These are phyloP conservation scores for Streptanthus diversifolius DNA, from an alignment of 345 rosid species.

Conservation along the genomic window DNA sequence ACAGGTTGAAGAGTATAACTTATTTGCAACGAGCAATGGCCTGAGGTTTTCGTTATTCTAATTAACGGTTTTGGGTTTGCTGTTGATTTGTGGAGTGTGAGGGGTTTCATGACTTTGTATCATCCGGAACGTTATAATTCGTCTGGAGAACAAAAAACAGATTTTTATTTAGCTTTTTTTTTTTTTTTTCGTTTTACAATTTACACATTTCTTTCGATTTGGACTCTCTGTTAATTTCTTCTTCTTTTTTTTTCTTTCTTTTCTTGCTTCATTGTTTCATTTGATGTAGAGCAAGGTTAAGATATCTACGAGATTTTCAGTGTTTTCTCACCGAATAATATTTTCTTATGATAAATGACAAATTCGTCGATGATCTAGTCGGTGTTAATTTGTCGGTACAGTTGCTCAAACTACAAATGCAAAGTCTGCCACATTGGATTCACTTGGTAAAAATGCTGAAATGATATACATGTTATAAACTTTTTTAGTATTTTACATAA, in stretches of 20 bases:
- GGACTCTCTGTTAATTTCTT: neutral
- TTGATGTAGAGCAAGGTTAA: constrained; percentile 13
- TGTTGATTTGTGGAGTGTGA: constrained; percentile 19
- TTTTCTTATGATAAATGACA: neutral
- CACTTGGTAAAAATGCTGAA: too few relatives aligned
- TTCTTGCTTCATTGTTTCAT: constrained; percentile 12
- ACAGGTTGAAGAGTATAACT: constrained; percentile 79
- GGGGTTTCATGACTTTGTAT: constrained; percentile 15
- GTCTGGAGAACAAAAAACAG: constrained; percentile 7
- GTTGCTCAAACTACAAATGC: neutral
- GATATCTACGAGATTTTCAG: neutral
- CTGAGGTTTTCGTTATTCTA: constrained; percentile 64
- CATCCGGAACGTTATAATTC: constrained; percentile 15
- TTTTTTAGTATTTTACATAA: too few relatives aligned
- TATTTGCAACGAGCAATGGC: constrained; percentile 75
- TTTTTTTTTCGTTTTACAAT: neutral
- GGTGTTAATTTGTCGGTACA: too few relatives aligned
- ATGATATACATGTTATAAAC: too few relatives aligned
- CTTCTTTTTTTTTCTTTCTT: too few relatives aligned
- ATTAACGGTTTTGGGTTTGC: constrained; percentile 36
- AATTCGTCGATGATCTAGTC: too few relatives aligned
- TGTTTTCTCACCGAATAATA: neutral
- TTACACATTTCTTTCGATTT: constrained; percentile 10
- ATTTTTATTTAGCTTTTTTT: constrained; percentile 5
- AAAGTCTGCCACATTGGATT: too few relatives aligned